Percentiles rank a stretch among this genome's conserved stretches.
Evolutionary conservation across 805 yeast species (phyloP).

Genomic region (Monosporozyma siamensis): DNA sequence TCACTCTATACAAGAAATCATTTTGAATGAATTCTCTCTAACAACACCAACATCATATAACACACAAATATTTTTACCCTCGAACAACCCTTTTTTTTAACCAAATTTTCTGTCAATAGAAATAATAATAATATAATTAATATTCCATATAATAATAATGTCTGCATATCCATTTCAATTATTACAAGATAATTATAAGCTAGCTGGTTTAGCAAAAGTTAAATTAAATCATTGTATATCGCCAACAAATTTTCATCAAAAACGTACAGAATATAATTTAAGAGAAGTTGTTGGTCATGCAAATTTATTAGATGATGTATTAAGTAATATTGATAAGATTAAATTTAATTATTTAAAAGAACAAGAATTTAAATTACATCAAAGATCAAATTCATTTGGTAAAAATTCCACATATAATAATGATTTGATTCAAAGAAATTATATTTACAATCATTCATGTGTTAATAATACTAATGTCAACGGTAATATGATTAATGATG

Average conservation of each 20-base stretch:
- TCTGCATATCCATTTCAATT: slow-evolving; percentile 3
- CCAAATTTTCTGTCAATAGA: no score
- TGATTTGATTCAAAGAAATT: not conserved
- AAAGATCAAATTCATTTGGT: not conserved
- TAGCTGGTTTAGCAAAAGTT: slow-evolving; percentile 16
- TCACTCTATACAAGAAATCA: no score
- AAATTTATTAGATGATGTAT: slow-evolving; percentile 22
- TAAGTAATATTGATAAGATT: slow-evolving; percentile 15
- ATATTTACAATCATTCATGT: no score
- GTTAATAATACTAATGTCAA: no score
- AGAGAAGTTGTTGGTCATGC: slow-evolving; percentile 28
- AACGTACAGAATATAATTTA: slow-evolving; percentile 17
- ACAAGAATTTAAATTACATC: slow-evolving; percentile 1
- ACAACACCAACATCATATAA: no score
- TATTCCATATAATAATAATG: no score
- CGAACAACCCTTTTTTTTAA: no score
- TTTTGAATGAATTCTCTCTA: no score
- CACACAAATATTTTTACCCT: no score
- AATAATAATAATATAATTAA: no score
- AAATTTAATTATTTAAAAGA: slow-evolving; percentile 2
- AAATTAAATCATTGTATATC: slow-evolving; percentile 14
- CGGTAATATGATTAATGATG: not conserved
- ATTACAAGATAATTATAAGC: slow-evolving; percentile 4
- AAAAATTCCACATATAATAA: not conserved
- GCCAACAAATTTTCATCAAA: slow-evolving; percentile 10